Conservation (phyloP, 2,329 filamentous ascomycete genomes). For the Passalora sequoiae region DNA sequence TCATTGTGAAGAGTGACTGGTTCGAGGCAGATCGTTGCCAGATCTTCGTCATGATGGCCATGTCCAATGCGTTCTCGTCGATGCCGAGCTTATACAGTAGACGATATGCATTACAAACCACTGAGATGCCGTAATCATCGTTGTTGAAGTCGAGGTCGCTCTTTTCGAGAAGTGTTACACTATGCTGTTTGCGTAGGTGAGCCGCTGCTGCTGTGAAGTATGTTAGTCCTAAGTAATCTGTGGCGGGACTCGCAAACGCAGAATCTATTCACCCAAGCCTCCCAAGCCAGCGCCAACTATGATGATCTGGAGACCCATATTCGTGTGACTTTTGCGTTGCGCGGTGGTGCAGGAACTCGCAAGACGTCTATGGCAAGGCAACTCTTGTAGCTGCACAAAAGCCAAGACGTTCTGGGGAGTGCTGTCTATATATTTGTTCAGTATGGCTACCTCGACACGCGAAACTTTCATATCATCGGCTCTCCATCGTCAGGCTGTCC, state of each 20-base stretch:
- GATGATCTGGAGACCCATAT: conserved; percentile 9
- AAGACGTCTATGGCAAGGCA: too few species aligned
- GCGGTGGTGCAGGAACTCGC: too few species aligned
- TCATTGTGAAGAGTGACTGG: conserved; percentile 3
- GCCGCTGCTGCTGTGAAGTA: conserved; percentile 6
- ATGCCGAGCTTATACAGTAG: conserved; percentile 10
- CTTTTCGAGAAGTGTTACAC: conserved; percentile 10
- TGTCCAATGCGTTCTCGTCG: conserved; percentile 6
- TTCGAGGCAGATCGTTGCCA: conserved; percentile 5
- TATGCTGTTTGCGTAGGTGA: conserved; percentile 7
- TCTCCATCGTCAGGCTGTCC: too few species aligned
- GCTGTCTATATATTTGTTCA: too few species aligned
- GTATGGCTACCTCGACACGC: too few species aligned
- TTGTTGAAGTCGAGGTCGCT: conserved; percentile 6
- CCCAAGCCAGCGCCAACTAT: conserved; percentile 10
- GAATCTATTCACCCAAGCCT: too few species aligned
- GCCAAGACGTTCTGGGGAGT: too few species aligned
- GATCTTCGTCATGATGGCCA: conserved; percentile 8
- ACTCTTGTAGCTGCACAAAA: too few species aligned
- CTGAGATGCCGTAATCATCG: conserved; percentile 12
- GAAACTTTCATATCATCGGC: too few species aligned
- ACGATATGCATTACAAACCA: conserved; percentile 12
- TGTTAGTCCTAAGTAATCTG: too few species aligned
- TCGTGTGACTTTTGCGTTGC: too few species aligned
- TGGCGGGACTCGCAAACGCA: too few species aligned